phyloP scores from a whole-genome alignment of 2,329 filamentous ascomycete genomes.

The Penicillium nordicum region DNA sequence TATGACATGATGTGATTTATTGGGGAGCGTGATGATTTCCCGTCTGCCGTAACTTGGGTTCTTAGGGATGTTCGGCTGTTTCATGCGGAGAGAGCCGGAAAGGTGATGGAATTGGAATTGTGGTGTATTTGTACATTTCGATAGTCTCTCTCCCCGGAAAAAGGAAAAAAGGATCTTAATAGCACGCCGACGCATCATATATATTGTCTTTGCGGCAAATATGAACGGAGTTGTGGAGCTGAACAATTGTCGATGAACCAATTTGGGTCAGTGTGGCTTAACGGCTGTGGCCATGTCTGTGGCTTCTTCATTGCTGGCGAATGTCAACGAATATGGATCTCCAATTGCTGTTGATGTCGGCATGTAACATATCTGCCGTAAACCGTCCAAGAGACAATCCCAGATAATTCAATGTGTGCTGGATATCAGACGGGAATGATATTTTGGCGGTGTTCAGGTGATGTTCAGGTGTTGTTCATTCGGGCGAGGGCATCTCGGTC shows the following conservation, averaged over 20 bases:
- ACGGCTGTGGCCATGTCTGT: neutral
- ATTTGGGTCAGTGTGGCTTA: neutral
- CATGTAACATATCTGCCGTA: no score
- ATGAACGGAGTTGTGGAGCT: neutral
- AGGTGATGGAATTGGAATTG: neutral
- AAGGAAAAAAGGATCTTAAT: neutral
- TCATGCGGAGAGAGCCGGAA: neutral
- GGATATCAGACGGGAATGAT: no score
- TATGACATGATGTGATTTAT: conserved; percentile 3
- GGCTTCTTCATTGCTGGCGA: neutral
- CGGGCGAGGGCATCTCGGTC: neutral
- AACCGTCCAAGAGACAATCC: neutral
- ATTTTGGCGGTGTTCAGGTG: neutral
- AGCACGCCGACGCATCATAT: neutral
- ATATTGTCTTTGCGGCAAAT: neutral
- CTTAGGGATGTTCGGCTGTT: neutral
- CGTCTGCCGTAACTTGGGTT: neutral
- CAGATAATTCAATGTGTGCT: neutral
- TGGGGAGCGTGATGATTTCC: conserved; percentile 1
- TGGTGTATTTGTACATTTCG: neutral
- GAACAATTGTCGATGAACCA: neutral
- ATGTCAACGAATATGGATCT: neutral
- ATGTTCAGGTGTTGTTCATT: neutral
- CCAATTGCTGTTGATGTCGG: no score
- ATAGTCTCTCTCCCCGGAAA: neutral